A percentile compares a stretch with the other conserved stretches of the same genome.
phyloP scores from a whole-genome alignment of 106 monocot genomes.

The Acorus gramineus region DNA sequence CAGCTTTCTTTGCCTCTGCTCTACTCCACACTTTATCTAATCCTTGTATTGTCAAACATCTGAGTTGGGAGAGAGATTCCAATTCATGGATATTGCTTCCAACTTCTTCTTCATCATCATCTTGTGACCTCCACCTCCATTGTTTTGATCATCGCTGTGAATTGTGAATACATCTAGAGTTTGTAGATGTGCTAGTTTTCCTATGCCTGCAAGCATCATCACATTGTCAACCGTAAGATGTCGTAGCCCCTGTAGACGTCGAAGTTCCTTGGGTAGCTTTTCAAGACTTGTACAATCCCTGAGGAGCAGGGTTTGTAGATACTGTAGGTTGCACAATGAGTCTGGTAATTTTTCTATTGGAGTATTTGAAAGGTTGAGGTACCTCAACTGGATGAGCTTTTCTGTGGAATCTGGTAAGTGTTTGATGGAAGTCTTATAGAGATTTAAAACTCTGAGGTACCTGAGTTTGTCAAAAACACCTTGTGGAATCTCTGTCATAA shows the following conservation, averaged over 20 bases:
- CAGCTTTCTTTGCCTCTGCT: background rate
- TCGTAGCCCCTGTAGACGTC: background rate
- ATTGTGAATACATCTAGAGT: background rate
- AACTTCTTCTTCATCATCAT: too few relatives aligned
- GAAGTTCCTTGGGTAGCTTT: background rate
- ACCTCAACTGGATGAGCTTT: conserved; percentile 20
- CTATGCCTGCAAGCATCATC: background rate
- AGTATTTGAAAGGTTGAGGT: conserved; percentile 12
- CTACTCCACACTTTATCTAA: too few relatives aligned
- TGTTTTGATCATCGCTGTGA: too few relatives aligned
- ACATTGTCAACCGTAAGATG: background rate
- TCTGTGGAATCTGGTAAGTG: conserved; percentile 11
- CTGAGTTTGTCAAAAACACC: background rate
- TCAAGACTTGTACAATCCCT: background rate
- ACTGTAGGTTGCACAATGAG: conserved; percentile 1
- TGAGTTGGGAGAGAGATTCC: background rate
- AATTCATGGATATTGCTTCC: background rate
- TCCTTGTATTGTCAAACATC: background rate
- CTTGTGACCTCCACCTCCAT: too few relatives aligned
- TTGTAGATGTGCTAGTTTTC: background rate
- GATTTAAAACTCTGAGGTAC: conserved; percentile 2
- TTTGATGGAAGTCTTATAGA: background rate
- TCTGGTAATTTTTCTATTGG: conserved; percentile 10
- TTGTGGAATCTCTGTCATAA: background rate
- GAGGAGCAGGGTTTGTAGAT: conserved; percentile 14